Base-by-base conservation (phyloP, 257 asterid genomes). In the Dorcoceras hygrometricum region DNA sequence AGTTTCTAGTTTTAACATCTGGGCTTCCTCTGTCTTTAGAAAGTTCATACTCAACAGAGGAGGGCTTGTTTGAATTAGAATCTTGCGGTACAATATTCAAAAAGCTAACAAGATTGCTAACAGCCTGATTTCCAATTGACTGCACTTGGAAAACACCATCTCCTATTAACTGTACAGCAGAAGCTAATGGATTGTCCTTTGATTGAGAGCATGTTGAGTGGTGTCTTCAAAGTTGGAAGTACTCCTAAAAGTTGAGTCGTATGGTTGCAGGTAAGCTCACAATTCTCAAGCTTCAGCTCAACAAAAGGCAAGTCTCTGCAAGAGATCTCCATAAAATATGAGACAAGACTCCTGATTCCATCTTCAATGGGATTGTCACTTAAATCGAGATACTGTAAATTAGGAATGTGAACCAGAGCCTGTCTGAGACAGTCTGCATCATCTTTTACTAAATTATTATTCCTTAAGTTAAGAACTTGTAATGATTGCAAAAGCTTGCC, bases 141-240 rank as follows among this genome's bases (percentile, higher is more conserved):
- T 93, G 99, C 65, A 93, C 96, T 73, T 93, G 99, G 66, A 92
- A 84, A 75, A 93, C 99, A 54, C 99, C 92, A 76, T 88, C 96
- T 23, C 96, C 97, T 31, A 93, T 76, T 69, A 93, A 73, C 69
- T 93, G 99, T 22, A 84, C 98, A 32, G 98, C 97, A 72, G 97
- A 90, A 67, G 87, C 85, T 72, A 93, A 78, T n/a, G n/a, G 48
- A 75, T 94, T 94, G 78, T n/a, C 85, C 90, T 64, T 90, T 87
- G 58, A 94, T 63, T 9, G 95, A 94, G 69, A 94, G 95, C 58
- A 76, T 50, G 48, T 70, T 83, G 62, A 87, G 88, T 46, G 95
- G 95, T 57, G 75, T 85, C 72, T 73, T 82, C 89, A 86, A 76
- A 43, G 79, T 72, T 48, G 95, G 85, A 72, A 94, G 90, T 70